These are phyloP conservation scores for Eremothecium coryli DNA, from an alignment of 1,139 yeast genomes.

Conservation along the genomic window DNA sequence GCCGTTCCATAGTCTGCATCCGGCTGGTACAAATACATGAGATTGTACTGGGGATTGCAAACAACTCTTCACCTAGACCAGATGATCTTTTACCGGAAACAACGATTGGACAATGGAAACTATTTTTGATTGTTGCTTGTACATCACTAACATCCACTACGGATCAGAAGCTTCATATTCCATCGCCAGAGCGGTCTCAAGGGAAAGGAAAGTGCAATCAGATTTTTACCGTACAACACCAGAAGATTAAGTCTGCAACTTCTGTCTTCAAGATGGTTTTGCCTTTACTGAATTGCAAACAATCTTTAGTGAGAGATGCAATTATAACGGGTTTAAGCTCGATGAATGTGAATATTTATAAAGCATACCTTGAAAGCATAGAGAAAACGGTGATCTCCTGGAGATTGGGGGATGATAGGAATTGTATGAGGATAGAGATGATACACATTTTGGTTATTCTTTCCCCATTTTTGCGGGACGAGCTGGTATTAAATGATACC, in stretches of 20 bases:
- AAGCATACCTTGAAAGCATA: slow-evolving; percentile 69
- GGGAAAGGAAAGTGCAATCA: slow-evolving; percentile 59
- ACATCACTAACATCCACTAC: slow-evolving; percentile 83
- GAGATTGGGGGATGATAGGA: slow-evolving; percentile 36
- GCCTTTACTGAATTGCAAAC: slow-evolving; percentile 67
- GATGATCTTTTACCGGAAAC: slow-evolving; percentile 56
- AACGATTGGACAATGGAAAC: slow-evolving; percentile 78
- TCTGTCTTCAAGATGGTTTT: slow-evolving; percentile 82
- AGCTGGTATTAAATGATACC: slow-evolving; percentile 50
- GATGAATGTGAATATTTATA: slow-evolving; percentile 80
- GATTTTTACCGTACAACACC: slow-evolving; percentile 74
- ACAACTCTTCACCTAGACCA: slow-evolving; percentile 30
- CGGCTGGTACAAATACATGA: slow-evolving; percentile 86
- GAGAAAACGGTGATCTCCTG: slow-evolving; percentile 56
- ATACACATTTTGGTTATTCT: slow-evolving; percentile 71
- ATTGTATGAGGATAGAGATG: slow-evolving; percentile 59
- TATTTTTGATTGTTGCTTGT: slow-evolving; percentile 84
- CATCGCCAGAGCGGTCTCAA: slow-evolving; percentile 28
- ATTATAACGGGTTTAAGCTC: slow-evolving; percentile 81
- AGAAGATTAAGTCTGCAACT: slow-evolving; percentile 85
- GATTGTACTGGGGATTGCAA: slow-evolving; percentile 55
- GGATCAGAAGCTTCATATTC: slow-evolving; percentile 69
- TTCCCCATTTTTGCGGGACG: slow-evolving; percentile 49
- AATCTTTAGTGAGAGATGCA: slow-evolving; percentile 70
- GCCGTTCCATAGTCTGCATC: slow-evolving; percentile 87